Conservation (phyloP, 2,329 filamentous ascomycete genomes). For the Grosmannia serpens region DNA sequence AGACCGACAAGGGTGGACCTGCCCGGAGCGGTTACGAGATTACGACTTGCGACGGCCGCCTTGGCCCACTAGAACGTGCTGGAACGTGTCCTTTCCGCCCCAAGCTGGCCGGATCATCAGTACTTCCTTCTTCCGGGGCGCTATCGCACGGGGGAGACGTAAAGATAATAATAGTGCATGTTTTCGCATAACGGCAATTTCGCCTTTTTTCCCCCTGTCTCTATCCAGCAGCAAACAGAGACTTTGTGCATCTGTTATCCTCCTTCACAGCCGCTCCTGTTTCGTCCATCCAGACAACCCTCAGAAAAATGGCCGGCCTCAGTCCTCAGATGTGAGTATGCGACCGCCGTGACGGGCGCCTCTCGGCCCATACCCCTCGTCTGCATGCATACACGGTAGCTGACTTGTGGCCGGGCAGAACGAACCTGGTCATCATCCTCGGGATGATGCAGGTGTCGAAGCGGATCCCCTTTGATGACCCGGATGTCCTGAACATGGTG, state of each 20-base stretch:
- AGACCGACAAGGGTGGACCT: neutral
- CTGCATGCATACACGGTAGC: neutral
- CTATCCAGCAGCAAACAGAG: neutral
- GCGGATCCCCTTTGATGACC: conserved; percentile 88
- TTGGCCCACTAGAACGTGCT: conserved; percentile 1
- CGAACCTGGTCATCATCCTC: conserved; percentile 88
- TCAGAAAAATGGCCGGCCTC: conserved; percentile 49
- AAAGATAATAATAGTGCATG: neutral
- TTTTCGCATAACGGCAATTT: neutral
- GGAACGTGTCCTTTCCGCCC: conserved; percentile 10
- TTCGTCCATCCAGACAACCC: neutral
- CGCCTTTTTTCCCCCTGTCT: neutral
- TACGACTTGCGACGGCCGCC: neutral
- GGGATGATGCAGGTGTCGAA: conserved; percentile 98
- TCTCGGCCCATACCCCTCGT: neutral
- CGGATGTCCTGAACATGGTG: conserved; percentile 43
- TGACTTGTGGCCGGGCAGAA: conserved; percentile 37
- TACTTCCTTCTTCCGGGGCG: neutral
- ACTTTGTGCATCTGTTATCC: neutral
- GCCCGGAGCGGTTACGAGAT: neutral
- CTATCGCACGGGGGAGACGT: neutral
- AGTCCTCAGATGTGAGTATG: conserved; percentile 51
- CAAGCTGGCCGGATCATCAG: neutral
- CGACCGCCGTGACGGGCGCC: neutral
- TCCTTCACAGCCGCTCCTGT: neutral